Conservation (phyloP, 495 filamentous ascomycete genomes). For the Penicillium psychrofluorescens region DNA sequence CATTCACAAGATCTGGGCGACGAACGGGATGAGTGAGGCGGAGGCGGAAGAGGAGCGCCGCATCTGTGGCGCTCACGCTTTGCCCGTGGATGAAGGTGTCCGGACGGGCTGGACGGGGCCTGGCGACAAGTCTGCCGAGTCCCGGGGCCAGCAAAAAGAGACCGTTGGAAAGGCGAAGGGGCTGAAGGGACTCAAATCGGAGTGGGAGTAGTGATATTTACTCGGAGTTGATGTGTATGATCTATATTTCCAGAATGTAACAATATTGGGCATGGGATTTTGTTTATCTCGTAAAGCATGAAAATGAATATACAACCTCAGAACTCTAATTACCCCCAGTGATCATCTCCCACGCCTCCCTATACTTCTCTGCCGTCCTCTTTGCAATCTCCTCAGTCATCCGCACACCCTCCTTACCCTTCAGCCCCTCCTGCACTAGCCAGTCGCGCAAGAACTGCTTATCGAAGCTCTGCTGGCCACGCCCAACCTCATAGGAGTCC, state of each 20-base stretch:
- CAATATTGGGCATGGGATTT: slow-evolving; percentile 3
- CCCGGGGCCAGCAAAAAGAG: slow-evolving; percentile 2
- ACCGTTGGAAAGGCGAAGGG: slow-evolving; percentile 22
- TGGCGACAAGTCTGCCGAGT: neutral
- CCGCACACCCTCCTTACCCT: slow-evolving; percentile 60
- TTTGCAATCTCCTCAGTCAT: slow-evolving; percentile 59
- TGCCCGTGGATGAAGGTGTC: slow-evolving; percentile 37
- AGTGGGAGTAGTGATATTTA: slow-evolving; percentile 29
- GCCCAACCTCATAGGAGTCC: slow-evolving; percentile 63
- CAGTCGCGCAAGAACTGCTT: slow-evolving; percentile 91
- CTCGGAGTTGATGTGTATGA: slow-evolving; percentile 4
- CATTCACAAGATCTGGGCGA: slow-evolving; percentile 78
- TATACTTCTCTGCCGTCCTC: slow-evolving; percentile 58
- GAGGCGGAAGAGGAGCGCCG: slow-evolving; percentile 33
- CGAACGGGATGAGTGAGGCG: slow-evolving; percentile 37
- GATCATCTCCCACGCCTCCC: slow-evolving; percentile 62
- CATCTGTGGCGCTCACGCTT: slow-evolving; percentile 36
- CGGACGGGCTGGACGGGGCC: slow-evolving; percentile 20
- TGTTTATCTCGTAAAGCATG: neutral
- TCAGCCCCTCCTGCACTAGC: slow-evolving; percentile 62
- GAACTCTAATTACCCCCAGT: slow-evolving; percentile 44
- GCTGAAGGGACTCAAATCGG: slow-evolving; percentile 27
- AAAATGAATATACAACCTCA: neutral
- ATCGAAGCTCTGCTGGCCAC: slow-evolving; percentile 75
- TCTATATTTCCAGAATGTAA: slow-evolving; percentile 2